Conservation (phyloP, 2,329 filamentous ascomycete genomes). For the Cladosporium sp. region DNA sequence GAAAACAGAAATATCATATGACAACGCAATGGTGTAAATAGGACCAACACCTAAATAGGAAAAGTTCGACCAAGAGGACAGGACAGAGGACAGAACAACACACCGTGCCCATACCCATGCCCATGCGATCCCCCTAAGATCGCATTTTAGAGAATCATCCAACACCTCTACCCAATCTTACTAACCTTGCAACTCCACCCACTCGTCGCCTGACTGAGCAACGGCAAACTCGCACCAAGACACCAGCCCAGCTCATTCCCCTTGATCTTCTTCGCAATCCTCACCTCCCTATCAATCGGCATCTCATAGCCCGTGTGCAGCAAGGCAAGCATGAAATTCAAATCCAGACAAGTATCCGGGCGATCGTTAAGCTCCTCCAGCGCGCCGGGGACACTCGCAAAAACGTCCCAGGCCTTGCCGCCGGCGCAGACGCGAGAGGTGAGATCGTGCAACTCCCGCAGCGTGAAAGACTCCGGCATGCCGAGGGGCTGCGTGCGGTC, state of each 20-base stretch:
- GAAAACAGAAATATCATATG: too few species aligned
- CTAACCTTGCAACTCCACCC: slow-evolving; percentile 23
- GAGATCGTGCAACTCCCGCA: slow-evolving; percentile 84
- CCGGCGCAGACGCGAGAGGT: slow-evolving; percentile 82
- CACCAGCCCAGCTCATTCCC: slow-evolving; percentile 97
- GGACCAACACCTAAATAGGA: too few species aligned
- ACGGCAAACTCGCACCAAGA: slow-evolving; percentile 69
- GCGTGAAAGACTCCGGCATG: slow-evolving; percentile 96
- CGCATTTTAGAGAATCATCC: too few species aligned
- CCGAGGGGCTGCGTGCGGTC: slow-evolving; percentile 90
- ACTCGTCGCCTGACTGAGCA: slow-evolving; percentile 26
- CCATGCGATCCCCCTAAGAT: too few species aligned
- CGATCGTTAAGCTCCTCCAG: slow-evolving; percentile 74
- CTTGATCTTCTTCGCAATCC: slow-evolving; percentile 98
- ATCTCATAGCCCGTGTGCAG: slow-evolving; percentile 97
- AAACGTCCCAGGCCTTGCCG: slow-evolving; percentile 78
- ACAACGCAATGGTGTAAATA: too few species aligned
- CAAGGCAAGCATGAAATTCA: slow-evolving; percentile 94
- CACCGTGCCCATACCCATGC: too few species aligned
- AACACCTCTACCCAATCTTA: slow-evolving; percentile 12
- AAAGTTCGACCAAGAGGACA: too few species aligned
- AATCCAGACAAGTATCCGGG: slow-evolving; percentile 88
- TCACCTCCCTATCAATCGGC: slow-evolving; percentile 92
- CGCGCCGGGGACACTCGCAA: slow-evolving; percentile 70
- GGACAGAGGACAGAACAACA: too few species aligned